These are phyloP conservation scores for Nakaseomyces delphensis DNA, from an alignment of 1,139 yeast genomes.

Conservation along the genomic window DNA sequence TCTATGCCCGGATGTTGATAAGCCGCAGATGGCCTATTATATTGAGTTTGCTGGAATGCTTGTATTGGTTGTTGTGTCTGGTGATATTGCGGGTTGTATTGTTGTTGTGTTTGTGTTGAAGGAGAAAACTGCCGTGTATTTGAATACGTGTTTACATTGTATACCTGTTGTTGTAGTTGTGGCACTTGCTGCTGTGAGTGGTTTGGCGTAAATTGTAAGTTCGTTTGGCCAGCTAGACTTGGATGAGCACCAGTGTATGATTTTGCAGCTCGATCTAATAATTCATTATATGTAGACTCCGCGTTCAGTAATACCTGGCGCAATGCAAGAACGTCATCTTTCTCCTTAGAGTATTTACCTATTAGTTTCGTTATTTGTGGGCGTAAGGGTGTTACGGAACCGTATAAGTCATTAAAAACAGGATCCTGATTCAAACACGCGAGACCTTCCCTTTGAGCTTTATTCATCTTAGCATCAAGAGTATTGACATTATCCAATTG, in stretches of 20 bases:
- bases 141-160: neutral
- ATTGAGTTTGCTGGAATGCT: conserved; percentile 7
- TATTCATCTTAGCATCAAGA: conserved; percentile 35
- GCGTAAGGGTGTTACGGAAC: conserved; percentile 60
- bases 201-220: conserved; percentile 3
- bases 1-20: conserved; percentile 4
- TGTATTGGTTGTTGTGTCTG: conserved; percentile 12
- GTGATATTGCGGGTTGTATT: conserved; percentile 6
- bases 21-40: neutral
- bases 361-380: conserved; percentile 65
- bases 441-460: conserved; percentile 27
- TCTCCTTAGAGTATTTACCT: conserved; percentile 65
- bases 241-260: conserved; percentile 13
- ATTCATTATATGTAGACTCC: conserved; percentile 56
- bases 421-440: conserved; percentile 41
- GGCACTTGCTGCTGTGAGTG: conserved; percentile 2
- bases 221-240: neutral
- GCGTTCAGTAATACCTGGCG: conserved; percentile 64
- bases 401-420: conserved; percentile 49
- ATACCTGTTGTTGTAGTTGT: conserved; percentile 10
- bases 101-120: neutral
- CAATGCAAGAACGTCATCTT: conserved; percentile 64
- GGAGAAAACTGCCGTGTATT: neutral
- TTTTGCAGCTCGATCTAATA: conserved; percentile 43
- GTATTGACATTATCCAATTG: conserved; percentile 54